Evolutionary conservation across 495 filamentous ascomycete species (phyloP), one percentile per base, ranked within the genome.

Genomic region (Poronia punctata): DNA sequence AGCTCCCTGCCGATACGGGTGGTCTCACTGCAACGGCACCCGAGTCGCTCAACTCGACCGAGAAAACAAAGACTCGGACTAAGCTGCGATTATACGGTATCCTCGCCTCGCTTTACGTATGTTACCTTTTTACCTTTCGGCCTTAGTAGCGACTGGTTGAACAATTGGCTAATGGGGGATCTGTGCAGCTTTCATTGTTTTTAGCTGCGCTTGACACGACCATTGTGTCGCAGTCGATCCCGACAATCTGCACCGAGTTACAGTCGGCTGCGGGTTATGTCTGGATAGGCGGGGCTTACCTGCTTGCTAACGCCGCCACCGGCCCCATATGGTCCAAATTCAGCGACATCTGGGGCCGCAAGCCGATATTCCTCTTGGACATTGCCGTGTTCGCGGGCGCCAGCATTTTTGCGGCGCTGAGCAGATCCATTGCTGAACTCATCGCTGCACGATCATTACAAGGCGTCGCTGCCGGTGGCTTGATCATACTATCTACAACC

Each of bases 291-390:
- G 75, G 71, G 27, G 78, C 82, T 8, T 87, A 82, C 48, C 43
- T 72, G 8, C 57, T 72, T 1, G 56, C 63, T 17, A 64, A 56
- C 35, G 61, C 65, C 27, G 65, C 65, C 24, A 56, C 62, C 27
- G 42, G 58, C 4, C 66, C 66, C 4, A 61, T 65, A 29, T 71
- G 66, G 62, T 60, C 62, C 21, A 69, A 68, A 49, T 56, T 66
- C 23, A 65, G 60, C 21, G 86, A 89, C 50, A 87, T 92, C 40
- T 89, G 75, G 68, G 86, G 86, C 6, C 74, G 86, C 21, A 92
- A 89, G 52, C 74, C 71, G 3, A 76, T 85, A 26, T 65, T 89
- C 26, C 60, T 92, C n/a, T 38, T 74, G 9, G 80, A 83, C 20
- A 56, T 78, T 15, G 52, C 77, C 22, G 82, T 88, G 62, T 75